Base-by-base conservation (phyloP, 1,139 yeast species). In the Chernovozyma aurita region DNA sequence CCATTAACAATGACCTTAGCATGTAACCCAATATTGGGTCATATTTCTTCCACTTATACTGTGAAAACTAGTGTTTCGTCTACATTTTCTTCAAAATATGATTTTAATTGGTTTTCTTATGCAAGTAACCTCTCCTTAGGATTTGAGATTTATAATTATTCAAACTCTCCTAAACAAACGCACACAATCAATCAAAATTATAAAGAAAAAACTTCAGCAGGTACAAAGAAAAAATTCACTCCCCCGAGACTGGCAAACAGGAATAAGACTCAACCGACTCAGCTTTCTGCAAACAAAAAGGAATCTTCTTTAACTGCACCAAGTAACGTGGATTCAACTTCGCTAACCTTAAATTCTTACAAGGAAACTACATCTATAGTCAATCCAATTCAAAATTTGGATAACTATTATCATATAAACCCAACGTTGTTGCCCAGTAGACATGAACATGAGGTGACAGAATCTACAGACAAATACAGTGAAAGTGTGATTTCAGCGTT, bases 1-100 rank as follows among this genome's bases (percentile, higher is more conserved):
- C 98, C 99, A 0, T 59, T 90, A 43, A 85, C 95, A 0, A 76
- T 92, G 76, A 85, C 97, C 0, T 53, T 92, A 25, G 83, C 95
- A 1, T 73, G 85, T 40, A 92, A 92, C 55, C 99, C 99, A 1
- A 67, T 92, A 11, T 70, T 92, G 56, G 99, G 98, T 3, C 95
- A 90, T 47, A 60, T 94, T 4, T 83, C 95, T 1, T 82, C 95
- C 1, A 84, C 95, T 0, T 92, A 92, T 55, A 79, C 96, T 0
- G 87, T 92, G 24, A 80, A 83, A 50, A 85, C 96, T 0, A 77
- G 88, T 5, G 73, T 78, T 1, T 76, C 80, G 12, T 75, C 95
- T 1, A 83, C 95, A 0, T 81, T 92, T 44, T 80, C 92, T 35
- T 85, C 95, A 4, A 73, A 85, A 39, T 88, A 88, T 53, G 96